Conservation (phyloP, 2,329 filamentous ascomycete genomes). For the Aspergillus novoparasiticus region DNA sequence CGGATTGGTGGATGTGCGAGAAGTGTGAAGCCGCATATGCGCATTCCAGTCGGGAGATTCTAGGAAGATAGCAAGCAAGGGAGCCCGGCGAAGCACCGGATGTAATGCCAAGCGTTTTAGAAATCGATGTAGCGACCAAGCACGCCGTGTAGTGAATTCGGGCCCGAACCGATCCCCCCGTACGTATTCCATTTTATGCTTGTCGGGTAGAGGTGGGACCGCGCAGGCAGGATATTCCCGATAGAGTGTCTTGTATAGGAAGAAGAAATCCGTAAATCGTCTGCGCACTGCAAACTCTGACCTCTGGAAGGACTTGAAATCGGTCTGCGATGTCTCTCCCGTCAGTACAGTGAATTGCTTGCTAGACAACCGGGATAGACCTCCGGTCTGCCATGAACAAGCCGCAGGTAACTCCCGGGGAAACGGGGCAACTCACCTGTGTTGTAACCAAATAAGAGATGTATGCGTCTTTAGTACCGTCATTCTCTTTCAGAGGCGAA, state of each 20-base stretch:
- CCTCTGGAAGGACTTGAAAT: conserved; percentile 90
- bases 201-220: conserved; percentile 92
- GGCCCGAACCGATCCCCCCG: conserved; percentile 91
- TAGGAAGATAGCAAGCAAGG: conserved; percentile 84
- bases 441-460: conserved; percentile 95
- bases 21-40: conserved; percentile 79
- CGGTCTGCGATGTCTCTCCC: conserved; percentile 63
- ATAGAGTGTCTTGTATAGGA: conserved; percentile 86
- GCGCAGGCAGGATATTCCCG: conserved; percentile 89
- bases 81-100: conserved; percentile 80
- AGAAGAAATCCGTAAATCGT: conserved; percentile 97
- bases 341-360: conserved; percentile 14
- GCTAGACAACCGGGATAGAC: conserved; percentile 21
- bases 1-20: conserved; percentile 60
- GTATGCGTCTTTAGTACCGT: conserved; percentile 94
- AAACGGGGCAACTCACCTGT: conserved; percentile 59
- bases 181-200: conserved; percentile 99
- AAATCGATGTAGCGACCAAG: conserved; percentile 89
- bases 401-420: neutral
- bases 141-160: conserved; percentile 87
- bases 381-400: neutral
- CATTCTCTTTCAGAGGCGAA: conserved; percentile 88
- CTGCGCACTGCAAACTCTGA: conserved; percentile 77
- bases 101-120: conserved; percentile 83
- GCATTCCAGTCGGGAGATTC: conserved; percentile 96